Base-by-base conservation (phyloP, 2,329 filamentous ascomycete species). In the Aspergillus sergii region DNA sequence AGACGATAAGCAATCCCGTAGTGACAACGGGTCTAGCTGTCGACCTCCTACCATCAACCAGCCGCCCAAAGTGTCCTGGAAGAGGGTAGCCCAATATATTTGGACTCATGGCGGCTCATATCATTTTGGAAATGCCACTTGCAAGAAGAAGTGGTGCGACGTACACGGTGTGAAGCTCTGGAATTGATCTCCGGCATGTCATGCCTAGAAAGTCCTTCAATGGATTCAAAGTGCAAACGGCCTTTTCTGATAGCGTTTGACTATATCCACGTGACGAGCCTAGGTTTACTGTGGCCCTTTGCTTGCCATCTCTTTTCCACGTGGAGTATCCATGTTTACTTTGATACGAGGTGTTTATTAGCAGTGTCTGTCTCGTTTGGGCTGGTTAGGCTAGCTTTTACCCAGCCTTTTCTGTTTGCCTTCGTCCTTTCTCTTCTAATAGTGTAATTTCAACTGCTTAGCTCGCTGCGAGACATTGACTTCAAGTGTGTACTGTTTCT, bases 111-210 rank as follows among this genome's bases (percentile, higher is more conserved):
- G 85, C 2, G 86, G 85, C 9, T 83, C 82, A 3, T 89, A 89
- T 70, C 79, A 80, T 39, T 89, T 88, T 69, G 86, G 86, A 3
- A 84, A 86, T 67, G 82, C 85, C 2, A 88, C 87, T 0, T 88
- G 85, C 69, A 87, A 88, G 74, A 87, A 85, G 76, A 88, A 87
- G 76, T 89, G 85, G 83, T 74, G 79, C 19, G 82, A 87, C 71
- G 69, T 84, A 21, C 69, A 78, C 57, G 64, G 65, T 19, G 64
- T 73, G 21, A 69, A 61, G 4, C 41, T 64, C 12, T 71, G 64
- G 28, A 10, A 30, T n/a, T 51, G 19, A 34, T 51, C 19, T 51
- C 26, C 16, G 26, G 19, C 6, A n/a, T 41, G 32, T 14, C 9
- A n/a, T 39, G 32, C n/a, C 34, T 12, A 55, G 51, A 12, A 12